phyloP scores from a whole-genome alignment of 2,329 filamentous ascomycete species.

The Microsporum ferrugineum region DNA sequence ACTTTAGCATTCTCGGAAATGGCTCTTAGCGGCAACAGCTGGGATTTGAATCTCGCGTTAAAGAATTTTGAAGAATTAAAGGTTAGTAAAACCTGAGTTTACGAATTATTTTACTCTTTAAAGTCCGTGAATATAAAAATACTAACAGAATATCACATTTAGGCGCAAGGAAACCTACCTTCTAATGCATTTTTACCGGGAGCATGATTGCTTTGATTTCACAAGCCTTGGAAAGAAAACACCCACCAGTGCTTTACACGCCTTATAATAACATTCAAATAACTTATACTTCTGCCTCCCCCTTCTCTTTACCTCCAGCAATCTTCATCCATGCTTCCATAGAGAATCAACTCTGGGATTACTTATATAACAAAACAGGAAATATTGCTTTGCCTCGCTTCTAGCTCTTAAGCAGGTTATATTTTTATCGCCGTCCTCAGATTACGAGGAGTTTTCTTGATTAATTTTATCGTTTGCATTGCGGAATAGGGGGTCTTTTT shows the following conservation, averaged over 20 bases:
- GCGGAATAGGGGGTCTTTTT: not conserved
- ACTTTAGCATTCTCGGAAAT: constrained; percentile 65
- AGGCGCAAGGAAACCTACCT: constrained; percentile 15
- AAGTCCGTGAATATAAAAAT: not conserved
- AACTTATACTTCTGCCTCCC: not conserved
- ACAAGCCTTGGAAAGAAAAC: not conserved
- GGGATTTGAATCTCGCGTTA: constrained; percentile 67
- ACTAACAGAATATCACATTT: not conserved
- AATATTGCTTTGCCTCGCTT: not conserved
- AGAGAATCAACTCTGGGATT: not conserved
- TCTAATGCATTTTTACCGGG: constrained; percentile 14
- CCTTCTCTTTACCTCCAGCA: not conserved
- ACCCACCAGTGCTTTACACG: not conserved
- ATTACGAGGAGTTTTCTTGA: not conserved
- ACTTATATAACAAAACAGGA: not conserved
- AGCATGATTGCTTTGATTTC: constrained; percentile 4
- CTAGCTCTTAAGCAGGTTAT: not conserved
- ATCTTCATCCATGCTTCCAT: not conserved
- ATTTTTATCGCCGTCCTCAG: not conserved
- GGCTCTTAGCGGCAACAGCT: constrained; percentile 67
- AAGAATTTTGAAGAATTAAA: constrained; percentile 64
- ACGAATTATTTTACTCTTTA: not conserved
- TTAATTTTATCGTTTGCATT: not conserved
- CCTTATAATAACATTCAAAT: not conserved
- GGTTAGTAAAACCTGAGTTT: constrained; percentile 37